Conservation (phyloP, 139 green algal genomes). For the Nannochloris sp. region DNA sequence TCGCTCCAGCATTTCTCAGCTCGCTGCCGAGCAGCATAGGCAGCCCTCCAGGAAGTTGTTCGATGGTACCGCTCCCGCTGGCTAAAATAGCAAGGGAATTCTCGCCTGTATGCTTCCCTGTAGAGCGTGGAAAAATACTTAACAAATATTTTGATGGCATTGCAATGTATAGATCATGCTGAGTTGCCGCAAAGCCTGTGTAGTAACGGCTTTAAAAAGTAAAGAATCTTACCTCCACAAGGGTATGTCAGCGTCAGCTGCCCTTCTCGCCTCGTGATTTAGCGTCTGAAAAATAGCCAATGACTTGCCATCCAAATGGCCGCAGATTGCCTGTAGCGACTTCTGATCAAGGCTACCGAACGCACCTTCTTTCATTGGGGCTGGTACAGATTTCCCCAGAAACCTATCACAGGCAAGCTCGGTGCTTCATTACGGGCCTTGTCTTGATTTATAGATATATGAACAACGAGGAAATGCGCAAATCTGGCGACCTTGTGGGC, state of each 20-base stretch:
- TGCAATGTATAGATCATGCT: neutral
- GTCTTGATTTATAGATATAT: no score
- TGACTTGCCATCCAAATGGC: neutral
- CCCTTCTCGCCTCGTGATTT: neutral
- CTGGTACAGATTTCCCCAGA: no score
- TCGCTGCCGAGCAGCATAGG: neutral
- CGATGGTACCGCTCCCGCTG: neutral
- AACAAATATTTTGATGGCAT: neutral
- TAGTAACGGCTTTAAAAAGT: no score
- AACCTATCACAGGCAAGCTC: no score
- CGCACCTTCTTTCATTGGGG: no score
- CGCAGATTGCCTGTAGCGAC: neutral
- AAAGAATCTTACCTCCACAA: neutral
- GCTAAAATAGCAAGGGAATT: neutral
- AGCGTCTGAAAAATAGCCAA: neutral
- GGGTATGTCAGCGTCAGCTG: neutral
- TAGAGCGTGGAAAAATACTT: neutral
- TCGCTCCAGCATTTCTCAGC: conserved; percentile 1
- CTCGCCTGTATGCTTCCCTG: neutral
- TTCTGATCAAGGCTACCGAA: no score
- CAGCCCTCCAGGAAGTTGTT: neutral
- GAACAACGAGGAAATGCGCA: no score
- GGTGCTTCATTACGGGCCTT: no score
- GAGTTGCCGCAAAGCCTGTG: no score
- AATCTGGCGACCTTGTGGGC: no score